A percentile compares a stretch with the other conserved stretches of the same genome.
These are phyloP conservation scores for Hemerocallis citrina DNA, from an alignment of 106 monocot genomes.

Conservation along the genomic window DNA sequence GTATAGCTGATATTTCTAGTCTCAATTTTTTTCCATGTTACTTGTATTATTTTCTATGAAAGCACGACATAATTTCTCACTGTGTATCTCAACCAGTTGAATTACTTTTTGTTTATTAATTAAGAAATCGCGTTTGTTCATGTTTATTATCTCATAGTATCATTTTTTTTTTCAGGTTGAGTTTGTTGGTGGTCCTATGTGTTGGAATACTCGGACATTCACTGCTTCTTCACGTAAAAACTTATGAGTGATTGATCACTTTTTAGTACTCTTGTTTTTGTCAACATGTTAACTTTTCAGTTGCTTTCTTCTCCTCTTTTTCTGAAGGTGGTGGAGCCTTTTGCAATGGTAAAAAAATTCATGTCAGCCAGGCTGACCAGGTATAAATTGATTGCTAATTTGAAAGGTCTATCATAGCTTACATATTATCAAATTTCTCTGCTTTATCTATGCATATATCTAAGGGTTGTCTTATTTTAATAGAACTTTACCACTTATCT, in stretches of 20 bases:
- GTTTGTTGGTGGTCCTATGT: slow-evolving; percentile 97
- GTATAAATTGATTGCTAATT: slow-evolving; percentile 21
- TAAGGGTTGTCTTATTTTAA: neutral
- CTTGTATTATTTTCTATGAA: neutral
- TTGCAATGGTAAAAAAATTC: slow-evolving; percentile 96
- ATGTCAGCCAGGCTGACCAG: slow-evolving; percentile 78
- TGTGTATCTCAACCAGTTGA: neutral
- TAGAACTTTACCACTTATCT: neutral
- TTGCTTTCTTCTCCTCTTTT: neutral
- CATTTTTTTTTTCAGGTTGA: slow-evolving; percentile 49
- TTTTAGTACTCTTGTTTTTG: neutral
- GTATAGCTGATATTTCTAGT: no score
- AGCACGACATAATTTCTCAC: neutral
- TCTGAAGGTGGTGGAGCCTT: slow-evolving; percentile 85
- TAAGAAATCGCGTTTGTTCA: neutral
- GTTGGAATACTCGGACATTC: slow-evolving; percentile 95
- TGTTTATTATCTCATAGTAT: neutral
- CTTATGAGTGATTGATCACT: neutral
- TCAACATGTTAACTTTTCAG: neutral
- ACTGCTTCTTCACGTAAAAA: slow-evolving; percentile 62
- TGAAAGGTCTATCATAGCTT: neutral
- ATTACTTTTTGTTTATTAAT: neutral
- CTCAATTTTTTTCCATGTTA: no score
- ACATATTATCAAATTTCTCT: neutral
- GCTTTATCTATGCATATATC: no score